A percentile compares a stretch with the other conserved stretches of the same genome.
These are phyloP conservation scores for Ulmus americana DNA, from an alignment of 331 rosid genomes.

Conservation along the genomic window DNA sequence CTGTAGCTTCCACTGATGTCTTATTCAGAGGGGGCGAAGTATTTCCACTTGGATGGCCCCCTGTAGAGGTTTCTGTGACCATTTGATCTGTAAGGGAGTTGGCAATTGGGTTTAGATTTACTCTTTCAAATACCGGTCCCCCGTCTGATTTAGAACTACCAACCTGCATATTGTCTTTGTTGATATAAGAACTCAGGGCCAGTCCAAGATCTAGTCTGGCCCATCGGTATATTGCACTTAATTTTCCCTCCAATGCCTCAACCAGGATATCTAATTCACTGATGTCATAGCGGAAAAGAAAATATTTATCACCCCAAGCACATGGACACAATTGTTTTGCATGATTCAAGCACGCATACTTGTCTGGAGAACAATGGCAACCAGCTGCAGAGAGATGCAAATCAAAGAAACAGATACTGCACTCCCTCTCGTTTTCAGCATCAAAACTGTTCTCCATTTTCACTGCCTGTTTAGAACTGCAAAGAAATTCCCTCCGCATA, in stretches of 20 bases:
- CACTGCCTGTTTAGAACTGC: constrained; percentile 55
- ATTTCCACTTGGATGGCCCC: constrained; percentile 28
- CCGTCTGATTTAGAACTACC: constrained; percentile 18
- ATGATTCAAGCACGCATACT: constrained; percentile 90
- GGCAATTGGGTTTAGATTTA: constrained; percentile 31
- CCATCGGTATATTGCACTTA: constrained; percentile 96
- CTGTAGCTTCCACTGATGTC: constrained; percentile 31
- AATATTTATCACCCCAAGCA: constrained; percentile 66
- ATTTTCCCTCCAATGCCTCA: constrained; percentile 95
- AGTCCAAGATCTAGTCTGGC: constrained; percentile 87
- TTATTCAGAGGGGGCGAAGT: constrained; percentile 26
- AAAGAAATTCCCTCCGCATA: constrained; percentile 55
- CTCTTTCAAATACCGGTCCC: constrained; percentile 30
- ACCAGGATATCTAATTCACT: constrained; percentile 71
- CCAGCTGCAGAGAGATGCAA: constrained; percentile 94
- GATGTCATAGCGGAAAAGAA: constrained; percentile 82
- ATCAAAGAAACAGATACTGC: constrained; percentile 76
- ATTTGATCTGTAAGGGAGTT: constrained; percentile 30
- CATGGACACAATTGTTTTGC: constrained; percentile 84
- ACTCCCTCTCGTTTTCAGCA: constrained; percentile 83
- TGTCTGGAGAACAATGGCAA: constrained; percentile 80
- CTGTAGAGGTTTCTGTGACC: constrained; percentile 35
- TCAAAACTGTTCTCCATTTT: constrained; percentile 93
- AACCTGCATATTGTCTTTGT: constrained; percentile 30
- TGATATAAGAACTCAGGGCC: constrained; percentile 58